Conservation (phyloP, 2,329 filamentous ascomycete species). For the Aspergillus melleus region DNA sequence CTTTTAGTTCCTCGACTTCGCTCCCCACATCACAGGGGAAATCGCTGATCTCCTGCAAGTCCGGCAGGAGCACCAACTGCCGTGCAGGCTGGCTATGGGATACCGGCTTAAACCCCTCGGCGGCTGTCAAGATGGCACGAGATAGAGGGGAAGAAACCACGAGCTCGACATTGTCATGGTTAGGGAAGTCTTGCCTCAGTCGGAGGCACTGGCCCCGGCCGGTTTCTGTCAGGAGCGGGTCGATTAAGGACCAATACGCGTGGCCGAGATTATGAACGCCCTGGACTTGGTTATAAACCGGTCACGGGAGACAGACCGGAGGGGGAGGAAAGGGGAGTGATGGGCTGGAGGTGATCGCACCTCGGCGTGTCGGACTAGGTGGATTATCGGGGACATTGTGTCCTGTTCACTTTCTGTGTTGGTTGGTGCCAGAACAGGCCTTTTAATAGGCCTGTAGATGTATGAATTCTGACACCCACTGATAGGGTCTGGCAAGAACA, state of each 20-base stretch:
- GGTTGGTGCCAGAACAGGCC: too few species aligned
- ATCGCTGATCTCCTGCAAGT: constrained; percentile 71
- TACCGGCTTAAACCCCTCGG: not conserved
- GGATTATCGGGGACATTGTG: constrained; percentile 2
- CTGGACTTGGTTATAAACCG: constrained; percentile 30
- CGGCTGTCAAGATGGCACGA: not conserved
- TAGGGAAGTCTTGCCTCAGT: constrained; percentile 61
- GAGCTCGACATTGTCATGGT: constrained; percentile 32
- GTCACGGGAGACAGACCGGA: too few species aligned
- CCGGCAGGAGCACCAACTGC: constrained; percentile 63
- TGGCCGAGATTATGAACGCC: constrained; percentile 72
- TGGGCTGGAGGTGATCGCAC: not conserved
- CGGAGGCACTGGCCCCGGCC: constrained; percentile 68
- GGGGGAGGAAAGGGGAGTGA: too few species aligned
- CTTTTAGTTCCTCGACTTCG: constrained; percentile 51
- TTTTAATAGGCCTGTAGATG: not conserved
- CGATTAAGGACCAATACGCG: constrained; percentile 65
- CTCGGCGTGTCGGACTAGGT: constrained; percentile 8
- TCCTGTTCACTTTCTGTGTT: not conserved
- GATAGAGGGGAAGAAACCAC: not conserved
- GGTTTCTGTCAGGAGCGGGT: constrained; percentile 69
- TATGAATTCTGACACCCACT: not conserved
- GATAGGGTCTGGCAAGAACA: too few species aligned
- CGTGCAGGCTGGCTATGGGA: constrained; percentile 34
- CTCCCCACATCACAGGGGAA: constrained; percentile 72